Evolutionary conservation across 2,329 filamentous ascomycete species (phyloP), one percentile per base, ranked within the genome.

Genomic region (Amesomyces nigricolor): DNA sequence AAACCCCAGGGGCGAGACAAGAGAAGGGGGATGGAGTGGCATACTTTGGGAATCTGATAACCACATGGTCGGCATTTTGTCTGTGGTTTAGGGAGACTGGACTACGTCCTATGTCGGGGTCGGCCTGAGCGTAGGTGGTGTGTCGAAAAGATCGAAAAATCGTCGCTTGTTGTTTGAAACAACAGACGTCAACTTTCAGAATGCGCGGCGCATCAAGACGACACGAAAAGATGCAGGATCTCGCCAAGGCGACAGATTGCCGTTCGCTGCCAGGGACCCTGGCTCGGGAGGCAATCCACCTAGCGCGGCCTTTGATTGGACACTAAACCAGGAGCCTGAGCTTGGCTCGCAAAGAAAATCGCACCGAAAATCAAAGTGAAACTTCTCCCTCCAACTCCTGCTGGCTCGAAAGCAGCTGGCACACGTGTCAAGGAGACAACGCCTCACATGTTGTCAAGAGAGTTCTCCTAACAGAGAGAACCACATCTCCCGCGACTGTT

Each of bases 1-100:
- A 16, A 19, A 30, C 11, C 13, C 16, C 11, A 26, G 32, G 29
- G 38, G 13, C 8, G 13, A 6, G 11, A 6, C 62, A 38, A 42
- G 35, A 22, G 32, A 37, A 10, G 4, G 44, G 19, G 19, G 9
- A 22, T 13, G 30, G 16, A n/a, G 17, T 2, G 13, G 10, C 52
- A 9, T 80, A 96, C 92, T 97, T 74, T 97, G 92, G 70, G 88
- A 83, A 75, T 97, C 92, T 66, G 91, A 89, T 68, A 97, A 81
- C 92, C 92, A 97, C 88, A 96, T 95, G 58, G 89, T 87, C 68
- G 87, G 88, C 88, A 91, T 89, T 51, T 72, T 81, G 68, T 22
- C 39, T 30, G 37, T 37, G 17, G 39, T 19, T 32, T 11, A 42
- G 3, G 14, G 47, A 11, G 17, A 32, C 38, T 4, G 13, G 13